Conservation (phyloP, 176 grass and related monocot species). For the Alloteropsis semialata region DNA sequence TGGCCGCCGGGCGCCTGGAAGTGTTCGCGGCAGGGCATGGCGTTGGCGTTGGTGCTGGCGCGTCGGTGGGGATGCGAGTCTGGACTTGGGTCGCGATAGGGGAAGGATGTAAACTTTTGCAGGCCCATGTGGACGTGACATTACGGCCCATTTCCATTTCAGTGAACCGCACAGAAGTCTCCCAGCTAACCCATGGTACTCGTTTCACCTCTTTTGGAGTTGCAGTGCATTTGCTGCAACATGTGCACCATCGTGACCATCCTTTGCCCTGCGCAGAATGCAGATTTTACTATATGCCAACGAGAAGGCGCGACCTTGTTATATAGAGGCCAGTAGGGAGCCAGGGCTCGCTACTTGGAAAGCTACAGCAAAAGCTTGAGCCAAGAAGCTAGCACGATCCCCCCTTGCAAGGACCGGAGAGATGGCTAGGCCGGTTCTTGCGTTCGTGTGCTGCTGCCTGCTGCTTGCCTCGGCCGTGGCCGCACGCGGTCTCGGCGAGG, state of each 20-base stretch:
- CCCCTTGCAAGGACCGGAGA: background rate
- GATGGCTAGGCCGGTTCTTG: conserved; percentile 13
- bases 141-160: conserved; percentile 7
- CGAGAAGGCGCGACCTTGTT: background rate
- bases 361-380: background rate
- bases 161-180: background rate
- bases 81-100: background rate
- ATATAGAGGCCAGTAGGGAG: background rate
- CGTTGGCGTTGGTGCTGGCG: background rate
- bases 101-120: background rate
- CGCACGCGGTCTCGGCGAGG: background rate
- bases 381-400: background rate
- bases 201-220: background rate
- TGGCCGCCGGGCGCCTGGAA: background rate
- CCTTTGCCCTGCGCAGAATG: background rate
- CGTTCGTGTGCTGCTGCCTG: conserved; percentile 25
- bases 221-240: background rate
- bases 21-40: background rate
- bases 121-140: background rate
- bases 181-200: background rate
- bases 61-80: background rate
- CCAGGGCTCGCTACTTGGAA: background rate
- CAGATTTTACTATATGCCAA: background rate
- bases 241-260: too few relatives aligned
- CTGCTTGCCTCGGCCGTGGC: conserved; percentile 5